Base-by-base conservation (phyloP, 768 basidiomycete genomes). In the Piloderma croceum region DNA sequence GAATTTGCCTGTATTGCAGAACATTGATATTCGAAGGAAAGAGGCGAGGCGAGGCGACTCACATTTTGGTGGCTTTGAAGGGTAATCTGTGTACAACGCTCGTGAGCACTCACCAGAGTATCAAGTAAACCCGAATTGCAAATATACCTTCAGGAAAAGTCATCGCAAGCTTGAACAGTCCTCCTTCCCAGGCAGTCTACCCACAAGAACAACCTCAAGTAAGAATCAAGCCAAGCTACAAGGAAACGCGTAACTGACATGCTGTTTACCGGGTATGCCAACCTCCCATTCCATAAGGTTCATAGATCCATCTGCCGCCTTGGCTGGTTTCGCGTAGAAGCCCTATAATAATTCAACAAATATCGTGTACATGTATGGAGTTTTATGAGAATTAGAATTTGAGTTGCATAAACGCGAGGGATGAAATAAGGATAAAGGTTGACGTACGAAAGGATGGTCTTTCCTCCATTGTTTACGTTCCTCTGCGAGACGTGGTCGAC, bases 401-500 rank as follows among this genome's bases (percentile, higher is more conserved):
- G 15, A 24, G 45, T 39, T 39, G 37, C 42, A 23, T 13, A 23
- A 17, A 17, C n/a, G 36, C n/a, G 38, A 4, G 33, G 38, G 7
- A 24, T 36, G 23, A 37, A 33, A 34, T 17, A n/a, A 43, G 15
- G 33, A 38, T 31, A 10, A 41, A 40, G 20, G 39, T 45, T 32
- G 42, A 76, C 90, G 67, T 63, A 97, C 96, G 53, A 94, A 97
- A 22, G 96, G 96, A 64, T 99, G 96, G 51, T 98, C 96, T 64
- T 93, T 98, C 44, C 96, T 69, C 96, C 96, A 99, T 56, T 93
- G 90, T 67, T 99, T 99, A 56, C 96, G 81, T 65, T 99, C 96
- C 64, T 98, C 96, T 21, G 91, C 79, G 12, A 99, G 74, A 54
- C 96, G 83, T 24, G 86, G 81, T 62, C 91, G 79, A 62, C 91